phyloP scores from a whole-genome alignment of 257 asterid species.

The Solanum peruvianum region DNA sequence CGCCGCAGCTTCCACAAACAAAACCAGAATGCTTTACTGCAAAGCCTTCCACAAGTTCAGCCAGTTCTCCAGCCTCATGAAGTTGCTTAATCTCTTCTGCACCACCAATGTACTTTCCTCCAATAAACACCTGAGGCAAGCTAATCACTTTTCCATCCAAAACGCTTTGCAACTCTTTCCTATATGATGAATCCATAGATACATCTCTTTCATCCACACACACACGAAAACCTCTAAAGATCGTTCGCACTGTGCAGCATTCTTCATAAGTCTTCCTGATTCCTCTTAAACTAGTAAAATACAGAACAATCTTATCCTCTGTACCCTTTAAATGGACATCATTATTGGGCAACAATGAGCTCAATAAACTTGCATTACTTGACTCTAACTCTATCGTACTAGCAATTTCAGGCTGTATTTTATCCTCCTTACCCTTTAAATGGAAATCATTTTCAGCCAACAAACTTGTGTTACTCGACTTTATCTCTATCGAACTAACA shows the following conservation, averaged over 20 bases:
- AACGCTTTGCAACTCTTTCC: slow-evolving; percentile 50
- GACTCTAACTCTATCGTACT: neutral
- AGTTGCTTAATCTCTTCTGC: slow-evolving; percentile 35
- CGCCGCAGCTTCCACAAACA: slow-evolving; percentile 41
- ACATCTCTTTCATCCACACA: slow-evolving; percentile 79
- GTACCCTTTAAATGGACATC: slow-evolving; percentile 30
- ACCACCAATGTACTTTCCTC: slow-evolving; percentile 50
- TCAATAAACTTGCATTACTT: neutral
- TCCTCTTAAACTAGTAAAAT: slow-evolving; percentile 87
- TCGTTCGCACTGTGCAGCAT: slow-evolving; percentile 62
- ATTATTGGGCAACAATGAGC: slow-evolving; percentile 3
- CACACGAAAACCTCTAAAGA: slow-evolving; percentile 64
- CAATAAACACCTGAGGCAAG: slow-evolving; percentile 81
- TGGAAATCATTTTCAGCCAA: neutral
- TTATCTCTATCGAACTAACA: neutral
- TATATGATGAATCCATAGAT: slow-evolving; percentile 73
- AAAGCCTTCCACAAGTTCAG: slow-evolving; percentile 29
- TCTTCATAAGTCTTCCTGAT: slow-evolving; percentile 69
- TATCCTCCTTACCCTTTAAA: slow-evolving; percentile 57
- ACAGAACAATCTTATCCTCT: slow-evolving; percentile 83
- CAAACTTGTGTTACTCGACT: neutral
- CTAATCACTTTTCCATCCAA: slow-evolving; percentile 42
- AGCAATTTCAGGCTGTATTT: slow-evolving; percentile 17
- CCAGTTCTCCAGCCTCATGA: slow-evolving; percentile 44
- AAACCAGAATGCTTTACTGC: slow-evolving; percentile 19